Percentiles rank a stretch among this genome's conserved stretches.
Evolutionary conservation across 2,329 filamentous ascomycete genomes (phyloP).

Genomic region (Xylariaceae sp.): DNA sequence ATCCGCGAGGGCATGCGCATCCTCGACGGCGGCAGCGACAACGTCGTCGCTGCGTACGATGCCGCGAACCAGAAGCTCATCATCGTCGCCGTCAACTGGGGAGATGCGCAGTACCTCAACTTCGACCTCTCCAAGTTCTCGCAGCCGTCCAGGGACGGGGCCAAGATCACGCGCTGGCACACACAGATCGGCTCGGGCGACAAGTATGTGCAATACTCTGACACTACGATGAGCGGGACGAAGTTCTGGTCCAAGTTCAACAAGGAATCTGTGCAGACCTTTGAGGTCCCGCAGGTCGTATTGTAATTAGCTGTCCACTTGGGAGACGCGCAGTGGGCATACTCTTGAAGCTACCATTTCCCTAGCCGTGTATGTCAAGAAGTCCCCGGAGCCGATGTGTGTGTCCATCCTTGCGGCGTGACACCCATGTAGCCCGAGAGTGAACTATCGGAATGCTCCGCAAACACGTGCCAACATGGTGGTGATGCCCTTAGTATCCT

Average conservation of each 20-base stretch:
- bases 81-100: slow-evolving; percentile 37
- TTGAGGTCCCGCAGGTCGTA: slow-evolving; percentile 27
- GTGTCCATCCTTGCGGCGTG: too few relatives aligned
- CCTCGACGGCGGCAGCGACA: slow-evolving; percentile 31
- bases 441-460: too few relatives aligned
- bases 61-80: slow-evolving; percentile 28
- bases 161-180: slow-evolving; percentile 32
- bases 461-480: too few relatives aligned
- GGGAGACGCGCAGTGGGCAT: too few relatives aligned
- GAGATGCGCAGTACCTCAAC: slow-evolving; percentile 31
- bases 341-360: too few relatives aligned
- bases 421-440: too few relatives aligned
- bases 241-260: slow-evolving; percentile 34
- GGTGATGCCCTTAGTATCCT: too few relatives aligned
- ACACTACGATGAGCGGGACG: slow-evolving; percentile 29
- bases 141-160: slow-evolving; percentile 25
- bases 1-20: slow-evolving; percentile 36
- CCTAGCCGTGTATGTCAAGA: too few relatives aligned
- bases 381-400: too few relatives aligned
- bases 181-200: slow-evolving; percentile 33
- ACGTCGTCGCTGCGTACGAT: slow-evolving; percentile 36
- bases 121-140: slow-evolving; percentile 35
- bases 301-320: too few relatives aligned
- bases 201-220: slow-evolving; percentile 28
- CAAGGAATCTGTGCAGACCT: slow-evolving; percentile 32